A percentile compares a stretch with the other conserved stretches of the same genome.
phyloP scores from a whole-genome alignment of 202 grass and related monocot species.

The Alloteropsis angusta region DNA sequence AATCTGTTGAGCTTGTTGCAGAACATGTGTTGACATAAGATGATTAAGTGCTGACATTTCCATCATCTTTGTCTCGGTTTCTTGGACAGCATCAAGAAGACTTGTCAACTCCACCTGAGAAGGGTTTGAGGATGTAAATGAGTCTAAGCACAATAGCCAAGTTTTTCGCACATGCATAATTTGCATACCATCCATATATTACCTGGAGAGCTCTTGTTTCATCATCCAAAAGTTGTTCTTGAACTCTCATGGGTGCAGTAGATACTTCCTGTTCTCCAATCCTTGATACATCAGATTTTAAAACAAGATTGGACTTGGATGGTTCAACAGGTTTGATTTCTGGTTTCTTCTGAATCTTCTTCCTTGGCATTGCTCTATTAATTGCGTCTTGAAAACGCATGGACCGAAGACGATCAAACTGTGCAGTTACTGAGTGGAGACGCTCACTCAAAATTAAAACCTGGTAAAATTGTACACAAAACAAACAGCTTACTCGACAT shows the following conservation, averaged over 20 bases:
- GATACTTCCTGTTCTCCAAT: conserved; percentile 48
- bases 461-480: conserved; percentile 28
- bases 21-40: conserved; percentile 91
- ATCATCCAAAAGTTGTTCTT: conserved; percentile 87
- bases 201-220: conserved; percentile 82
- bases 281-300: conserved; percentile 45
- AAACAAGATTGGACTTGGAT: conserved; percentile 33
- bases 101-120: conserved; percentile 66
- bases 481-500: conserved; percentile 2
- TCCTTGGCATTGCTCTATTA: conserved; percentile 78
- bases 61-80: conserved; percentile 93
- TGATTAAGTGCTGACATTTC: conserved; percentile 96
- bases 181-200: conserved; percentile 1
- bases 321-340: conserved; percentile 42
- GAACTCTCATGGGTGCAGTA: conserved; percentile 51
- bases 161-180: neutral
- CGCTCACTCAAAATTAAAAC: conserved; percentile 87
- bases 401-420: conserved; percentile 76
- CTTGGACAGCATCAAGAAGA: conserved; percentile 82
- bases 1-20: conserved; percentile 86
- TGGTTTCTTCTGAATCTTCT: conserved; percentile 56
- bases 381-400: conserved; percentile 86
- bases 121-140: conserved; percentile 2
- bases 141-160: conserved; percentile 13
- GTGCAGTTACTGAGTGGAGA: conserved; percentile 71